Conservation (phyloP, 2,329 filamentous ascomycete genomes). For the Fusarium multiceps region DNA sequence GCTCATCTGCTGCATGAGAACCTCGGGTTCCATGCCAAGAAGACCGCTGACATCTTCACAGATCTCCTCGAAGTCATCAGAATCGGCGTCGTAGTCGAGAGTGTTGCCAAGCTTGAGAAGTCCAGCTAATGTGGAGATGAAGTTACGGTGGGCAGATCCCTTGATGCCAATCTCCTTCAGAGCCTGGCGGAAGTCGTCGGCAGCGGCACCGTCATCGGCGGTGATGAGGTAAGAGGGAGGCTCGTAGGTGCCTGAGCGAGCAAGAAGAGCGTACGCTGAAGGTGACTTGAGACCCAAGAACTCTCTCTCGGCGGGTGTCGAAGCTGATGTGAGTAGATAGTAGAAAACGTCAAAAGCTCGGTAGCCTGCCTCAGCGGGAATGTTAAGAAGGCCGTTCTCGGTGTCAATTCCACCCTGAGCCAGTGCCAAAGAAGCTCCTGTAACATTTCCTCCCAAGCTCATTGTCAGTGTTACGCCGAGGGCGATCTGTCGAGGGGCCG, state of each 20-base stretch:
- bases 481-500: constrained; percentile 80
- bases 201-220: constrained; percentile 90
- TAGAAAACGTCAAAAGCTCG: constrained; percentile 98
- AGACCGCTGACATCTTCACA: constrained; percentile 92
- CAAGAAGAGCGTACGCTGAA: constrained; percentile 80
- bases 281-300: constrained; percentile 84
- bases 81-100: constrained; percentile 84
- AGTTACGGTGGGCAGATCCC: constrained; percentile 80
- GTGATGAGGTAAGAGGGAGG: constrained; percentile 91
- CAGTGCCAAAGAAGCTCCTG: constrained; percentile 78
- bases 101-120: constrained; percentile 93
- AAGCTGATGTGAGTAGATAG: constrained; percentile 92
- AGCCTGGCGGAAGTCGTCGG: constrained; percentile 89
- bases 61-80: constrained; percentile 83
- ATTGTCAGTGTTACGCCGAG: constrained; percentile 85
- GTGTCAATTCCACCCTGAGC: constrained; percentile 92
- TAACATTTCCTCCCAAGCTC: constrained; percentile 81
- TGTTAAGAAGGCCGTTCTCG: constrained; percentile 78
- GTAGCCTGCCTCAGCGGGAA: constrained; percentile 83
- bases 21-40: constrained; percentile 86
- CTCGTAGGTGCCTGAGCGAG: constrained; percentile 84
- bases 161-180: constrained; percentile 95
- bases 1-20: constrained; percentile 80
- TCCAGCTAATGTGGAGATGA: constrained; percentile 87
- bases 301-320: constrained; percentile 87